A percentile compares a stretch with the other conserved stretches of the same genome.
Evolutionary conservation across 2,329 filamentous ascomycete species (phyloP).

Genomic region (Aspergillus fructus): DNA sequence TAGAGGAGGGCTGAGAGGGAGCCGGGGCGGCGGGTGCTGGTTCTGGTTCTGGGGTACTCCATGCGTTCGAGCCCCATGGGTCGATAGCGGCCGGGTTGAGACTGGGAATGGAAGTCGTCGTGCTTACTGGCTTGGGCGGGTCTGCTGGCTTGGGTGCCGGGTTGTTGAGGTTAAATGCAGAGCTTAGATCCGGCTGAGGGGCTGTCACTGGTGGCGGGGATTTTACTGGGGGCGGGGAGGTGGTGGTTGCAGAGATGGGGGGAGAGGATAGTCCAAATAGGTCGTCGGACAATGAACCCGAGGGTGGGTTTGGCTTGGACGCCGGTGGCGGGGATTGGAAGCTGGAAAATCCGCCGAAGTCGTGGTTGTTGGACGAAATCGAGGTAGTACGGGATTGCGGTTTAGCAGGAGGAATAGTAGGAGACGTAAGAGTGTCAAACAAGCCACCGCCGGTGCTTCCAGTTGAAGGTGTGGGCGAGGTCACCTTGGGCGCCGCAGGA

Average conservation of each 20-base stretch:
- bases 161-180: slow-evolving; percentile 74
- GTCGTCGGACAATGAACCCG: slow-evolving; percentile 65
- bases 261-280: slow-evolving; percentile 69
- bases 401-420: slow-evolving; percentile 52
- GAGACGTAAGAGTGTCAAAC: slow-evolving; percentile 70
- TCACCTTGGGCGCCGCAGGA: slow-evolving; percentile 47
- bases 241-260: slow-evolving; percentile 39
- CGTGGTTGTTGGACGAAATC: slow-evolving; percentile 58
- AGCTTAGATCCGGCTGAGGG: slow-evolving; percentile 51
- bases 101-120: slow-evolving; percentile 44
- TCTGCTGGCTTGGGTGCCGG: slow-evolving; percentile 43
- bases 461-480: slow-evolving; percentile 50
- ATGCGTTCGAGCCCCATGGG: slow-evolving; percentile 85
- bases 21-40: slow-evolving; percentile 34
- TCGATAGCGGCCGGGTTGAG: slow-evolving; percentile 54
- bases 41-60: slow-evolving; percentile 64
- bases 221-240: slow-evolving; percentile 44
- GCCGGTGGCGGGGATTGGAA: slow-evolving; percentile 48
- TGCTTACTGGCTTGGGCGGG: slow-evolving; percentile 36
- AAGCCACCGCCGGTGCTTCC: slow-evolving; percentile 79
- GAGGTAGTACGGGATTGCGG: slow-evolving; percentile 48
- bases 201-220: slow-evolving; percentile 28
- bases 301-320: slow-evolving; percentile 45
- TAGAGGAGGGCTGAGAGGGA: slow-evolving; percentile 29
- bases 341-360: slow-evolving; percentile 64